Evolutionary conservation across 1,139 yeast species (phyloP).

Genomic region (Kodamaea sp.): DNA sequence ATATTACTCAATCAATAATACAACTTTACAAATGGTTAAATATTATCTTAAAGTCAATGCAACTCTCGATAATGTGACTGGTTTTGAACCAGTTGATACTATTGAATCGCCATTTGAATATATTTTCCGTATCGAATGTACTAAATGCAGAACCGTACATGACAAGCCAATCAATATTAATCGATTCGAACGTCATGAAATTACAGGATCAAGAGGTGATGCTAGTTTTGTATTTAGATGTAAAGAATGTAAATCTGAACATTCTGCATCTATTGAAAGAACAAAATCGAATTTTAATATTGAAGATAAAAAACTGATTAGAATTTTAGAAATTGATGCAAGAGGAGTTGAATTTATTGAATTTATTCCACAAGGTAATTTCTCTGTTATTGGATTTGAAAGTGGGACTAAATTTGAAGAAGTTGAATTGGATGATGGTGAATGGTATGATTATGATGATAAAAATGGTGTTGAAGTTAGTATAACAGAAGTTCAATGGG

Average conservation of each 20-base stretch:
- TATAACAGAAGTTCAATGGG: conserved; percentile 69
- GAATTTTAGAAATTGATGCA: conserved; percentile 69
- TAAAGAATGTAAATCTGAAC: conserved; percentile 52
- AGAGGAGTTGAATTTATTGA: conserved; percentile 77
- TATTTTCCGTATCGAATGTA: conserved; percentile 70
- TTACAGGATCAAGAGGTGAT: conserved; percentile 73
- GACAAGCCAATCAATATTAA: conserved; percentile 72
- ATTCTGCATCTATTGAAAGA: conserved; percentile 35
- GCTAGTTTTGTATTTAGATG: conserved; percentile 85
- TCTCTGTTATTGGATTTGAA: conserved; percentile 57
- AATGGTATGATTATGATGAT: conserved; percentile 96
- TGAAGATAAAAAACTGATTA: conserved; percentile 31
- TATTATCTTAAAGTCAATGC: conserved; percentile 53
- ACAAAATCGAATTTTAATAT: conserved; percentile 27
- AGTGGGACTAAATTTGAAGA: conserved; percentile 53
- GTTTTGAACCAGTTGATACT: conserved; percentile 61
- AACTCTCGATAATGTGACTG: conserved; percentile 60
- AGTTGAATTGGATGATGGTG: conserved; percentile 73
- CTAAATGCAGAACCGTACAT: conserved; percentile 75
- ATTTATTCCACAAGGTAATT: conserved; percentile 67
- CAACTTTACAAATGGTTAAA: conserved; percentile 30
- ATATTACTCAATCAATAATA: neutral
- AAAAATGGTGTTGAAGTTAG: conserved; percentile 78
- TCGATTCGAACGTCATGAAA: conserved; percentile 56
- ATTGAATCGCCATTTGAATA: conserved; percentile 65